phyloP scores from a whole-genome alignment of 192 early-diverging fungal genomes.

The Coemansia sp. region DNA sequence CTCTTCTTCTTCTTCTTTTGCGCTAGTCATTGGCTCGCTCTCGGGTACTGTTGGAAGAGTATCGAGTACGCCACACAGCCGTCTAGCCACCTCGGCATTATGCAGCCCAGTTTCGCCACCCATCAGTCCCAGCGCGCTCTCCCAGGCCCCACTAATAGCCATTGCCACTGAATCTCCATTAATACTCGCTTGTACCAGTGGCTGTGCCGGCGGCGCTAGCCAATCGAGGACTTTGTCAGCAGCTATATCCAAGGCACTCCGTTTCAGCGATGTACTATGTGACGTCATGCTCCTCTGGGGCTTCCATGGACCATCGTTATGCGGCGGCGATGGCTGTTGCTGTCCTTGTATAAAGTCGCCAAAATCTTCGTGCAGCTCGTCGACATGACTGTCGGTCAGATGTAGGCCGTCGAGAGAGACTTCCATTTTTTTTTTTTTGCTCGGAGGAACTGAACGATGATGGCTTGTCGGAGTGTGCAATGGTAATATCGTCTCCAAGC shows the following conservation, averaged over 20 bases:
- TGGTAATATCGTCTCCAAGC: background rate
- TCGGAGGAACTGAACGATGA: background rate
- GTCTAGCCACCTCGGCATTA: conserved; percentile 34
- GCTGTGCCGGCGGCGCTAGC: background rate
- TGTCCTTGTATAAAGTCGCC: conserved; percentile 30
- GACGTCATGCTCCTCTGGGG: background rate
- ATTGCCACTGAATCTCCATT: background rate
- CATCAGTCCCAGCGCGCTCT: conserved; percentile 32
- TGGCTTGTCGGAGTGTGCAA: background rate
- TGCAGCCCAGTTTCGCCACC: conserved; percentile 17
- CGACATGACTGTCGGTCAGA: background rate
- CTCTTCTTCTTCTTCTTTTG: too few species aligned
- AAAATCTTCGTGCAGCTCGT: conserved; percentile 14
- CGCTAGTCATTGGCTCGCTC: background rate
- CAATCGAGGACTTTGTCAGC: conserved; percentile 32
- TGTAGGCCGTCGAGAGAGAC: background rate
- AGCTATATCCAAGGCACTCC: background rate
- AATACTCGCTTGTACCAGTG: too few species aligned
- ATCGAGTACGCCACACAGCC: conserved; percentile 25
- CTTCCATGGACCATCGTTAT: too few species aligned
- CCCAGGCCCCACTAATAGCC: conserved; percentile 26
- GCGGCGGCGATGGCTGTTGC: too few species aligned
- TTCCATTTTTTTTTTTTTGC: background rate
- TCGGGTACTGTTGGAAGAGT: background rate
- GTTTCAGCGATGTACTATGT: background rate